A percentile compares a stretch with the other conserved stretches of the same genome.
Evolutionary conservation across 495 filamentous ascomycete genomes (phyloP).

Genomic region (Penicillium coprophilum): DNA sequence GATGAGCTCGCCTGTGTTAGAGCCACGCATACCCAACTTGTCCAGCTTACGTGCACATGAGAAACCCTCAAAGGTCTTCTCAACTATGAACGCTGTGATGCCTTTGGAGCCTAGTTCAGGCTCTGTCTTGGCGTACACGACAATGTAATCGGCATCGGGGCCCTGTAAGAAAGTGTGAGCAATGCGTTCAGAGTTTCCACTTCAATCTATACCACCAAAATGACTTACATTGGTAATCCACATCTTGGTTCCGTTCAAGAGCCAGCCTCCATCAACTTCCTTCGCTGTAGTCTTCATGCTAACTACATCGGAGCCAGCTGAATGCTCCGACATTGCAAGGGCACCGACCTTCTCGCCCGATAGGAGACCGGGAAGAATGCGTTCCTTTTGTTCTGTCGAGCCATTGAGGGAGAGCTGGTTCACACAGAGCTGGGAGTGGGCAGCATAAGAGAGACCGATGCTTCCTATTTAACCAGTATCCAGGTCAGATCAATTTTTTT

Average conservation of each 20-base stretch:
- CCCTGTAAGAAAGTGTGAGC: constrained; percentile 49
- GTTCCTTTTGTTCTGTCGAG: constrained; percentile 70
- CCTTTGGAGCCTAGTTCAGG: constrained; percentile 82
- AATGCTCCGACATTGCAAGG: constrained; percentile 92
- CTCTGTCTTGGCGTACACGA: constrained; percentile 94
- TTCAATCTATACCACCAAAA: neutral
- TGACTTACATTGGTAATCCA: constrained; percentile 89
- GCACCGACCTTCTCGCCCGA: constrained; percentile 82
- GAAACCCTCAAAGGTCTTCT: constrained; percentile 72
- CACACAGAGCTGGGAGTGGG: constrained; percentile 94
- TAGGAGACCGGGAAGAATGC: constrained; percentile 78
- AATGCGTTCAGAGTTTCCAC: neutral
- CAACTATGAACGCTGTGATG: constrained; percentile 91
- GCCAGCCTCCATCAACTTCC: constrained; percentile 77
- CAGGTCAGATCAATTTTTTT: constrained; percentile 1
- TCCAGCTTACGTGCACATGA: constrained; percentile 88
- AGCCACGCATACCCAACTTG: constrained; percentile 97
- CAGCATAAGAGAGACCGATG: constrained; percentile 90
- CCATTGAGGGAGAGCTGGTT: constrained; percentile 96
- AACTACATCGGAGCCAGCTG: constrained; percentile 89
- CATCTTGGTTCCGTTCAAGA: constrained; percentile 94
- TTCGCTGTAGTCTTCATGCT: constrained; percentile 88
- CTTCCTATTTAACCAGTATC: constrained; percentile 53
- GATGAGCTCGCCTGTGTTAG: constrained; percentile 91
- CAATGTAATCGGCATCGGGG: constrained; percentile 82